Evolutionary conservation across 129 eudicot species (phyloP), one percentile per base, ranked within the genome.

Genomic region (Escallonia rubra): DNA sequence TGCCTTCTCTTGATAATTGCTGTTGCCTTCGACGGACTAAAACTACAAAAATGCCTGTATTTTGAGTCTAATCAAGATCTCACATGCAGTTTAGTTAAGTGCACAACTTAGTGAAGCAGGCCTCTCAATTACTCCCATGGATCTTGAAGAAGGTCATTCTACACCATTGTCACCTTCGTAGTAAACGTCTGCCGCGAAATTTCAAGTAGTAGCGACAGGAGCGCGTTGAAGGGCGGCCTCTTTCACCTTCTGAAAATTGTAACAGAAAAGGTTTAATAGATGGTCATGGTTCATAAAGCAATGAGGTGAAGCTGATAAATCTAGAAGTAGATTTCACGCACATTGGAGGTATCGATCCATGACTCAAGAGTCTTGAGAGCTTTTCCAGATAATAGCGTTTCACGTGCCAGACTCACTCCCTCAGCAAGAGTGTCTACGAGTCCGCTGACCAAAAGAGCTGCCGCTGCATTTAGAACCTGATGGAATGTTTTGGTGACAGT

Each of bases 401-500:
- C 88, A 50, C 93, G 93, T 57, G 97, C 96, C 53, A 91, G 65
- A 15, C 62, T 73, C 67, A 91, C 97, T 75, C 97, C 97, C 7
- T 88, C 90, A 49, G 81, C 80, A 41, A 91, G 72, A 77, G 64
- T 78, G 8, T 74, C 80, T 55, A 83, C 96, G 11, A 62, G 63
- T 53, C 97, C 96, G 65, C 93, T 75, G 12, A 87, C 97, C 78
- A 87, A 78, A 23, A 91, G 82, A 38, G 97, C 92, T 39, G 96
- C 96, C 46, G 86, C 97, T 4, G 97, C 96, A 70, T 91, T 91
- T 42, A 91, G 83, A 65, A 85, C 95, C 97, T 90, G 76, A 74
- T 53, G 48, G 42, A 53, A 45, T 49, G 61, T 59, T 58, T 47
- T 11, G 39, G 14, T 13, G 23, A 39, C 47, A 43, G 56, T 43